Percentiles rank a stretch among this genome's conserved stretches.
Evolutionary conservation across 495 filamentous ascomycete species (phyloP).

Genomic region (Evernia prunastri): DNA sequence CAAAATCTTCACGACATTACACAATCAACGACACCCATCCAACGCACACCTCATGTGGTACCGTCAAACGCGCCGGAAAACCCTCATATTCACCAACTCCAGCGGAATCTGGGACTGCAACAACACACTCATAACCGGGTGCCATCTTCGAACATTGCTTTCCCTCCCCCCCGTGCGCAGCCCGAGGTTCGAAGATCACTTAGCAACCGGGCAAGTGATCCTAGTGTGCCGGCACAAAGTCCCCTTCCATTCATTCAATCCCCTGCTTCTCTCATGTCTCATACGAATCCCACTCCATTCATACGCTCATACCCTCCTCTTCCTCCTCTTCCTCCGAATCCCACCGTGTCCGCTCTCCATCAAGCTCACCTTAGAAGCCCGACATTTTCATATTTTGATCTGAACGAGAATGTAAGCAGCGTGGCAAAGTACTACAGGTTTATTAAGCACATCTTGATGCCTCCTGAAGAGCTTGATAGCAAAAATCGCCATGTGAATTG

Average conservation of each 20-base stretch:
- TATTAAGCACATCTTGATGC: slow-evolving; percentile 13
- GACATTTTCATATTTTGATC: slow-evolving; percentile 33
- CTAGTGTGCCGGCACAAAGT: neutral
- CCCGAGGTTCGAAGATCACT: neutral
- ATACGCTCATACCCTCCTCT: slow-evolving; percentile 7
- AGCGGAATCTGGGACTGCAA: slow-evolving; percentile 2
- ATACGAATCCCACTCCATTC: neutral
- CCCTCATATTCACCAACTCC: neutral
- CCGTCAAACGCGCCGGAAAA: slow-evolving; percentile 5
- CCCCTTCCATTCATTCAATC: neutral
- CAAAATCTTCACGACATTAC: neutral
- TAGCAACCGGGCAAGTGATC: neutral
- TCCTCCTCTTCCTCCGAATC: slow-evolving; percentile 39
- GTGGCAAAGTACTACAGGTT: slow-evolving; percentile 12
- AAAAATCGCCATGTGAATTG: slow-evolving; percentile 19
- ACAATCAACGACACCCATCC: neutral
- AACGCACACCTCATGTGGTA: neutral
- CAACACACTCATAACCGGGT: neutral
- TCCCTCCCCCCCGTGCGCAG: neutral
- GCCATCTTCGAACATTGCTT: neutral
- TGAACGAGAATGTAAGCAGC: slow-evolving; percentile 10
- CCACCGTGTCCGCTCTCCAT: slow-evolving; percentile 47
- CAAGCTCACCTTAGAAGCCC: slow-evolving; percentile 53
- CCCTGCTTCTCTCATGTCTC: neutral
- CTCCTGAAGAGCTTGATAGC: slow-evolving; percentile 7